Evolutionary conservation across 371 early-diverging fungal species (phyloP).

Genomic region (Mucor racemosus): DNA sequence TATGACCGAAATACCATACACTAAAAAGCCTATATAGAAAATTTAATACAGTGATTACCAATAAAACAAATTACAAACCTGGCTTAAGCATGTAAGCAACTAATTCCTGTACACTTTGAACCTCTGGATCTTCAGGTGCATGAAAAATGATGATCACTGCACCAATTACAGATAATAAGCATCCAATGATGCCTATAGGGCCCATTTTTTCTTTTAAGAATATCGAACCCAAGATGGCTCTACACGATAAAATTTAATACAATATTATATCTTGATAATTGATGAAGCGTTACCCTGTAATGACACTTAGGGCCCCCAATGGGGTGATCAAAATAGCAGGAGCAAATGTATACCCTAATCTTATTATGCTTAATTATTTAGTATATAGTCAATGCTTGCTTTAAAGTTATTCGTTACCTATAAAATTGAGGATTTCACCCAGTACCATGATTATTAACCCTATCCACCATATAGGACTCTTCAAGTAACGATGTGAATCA

Average conservation of each 20-base stretch:
- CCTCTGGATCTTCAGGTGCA: conserved; percentile 83
- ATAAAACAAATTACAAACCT: conserved; percentile 30
- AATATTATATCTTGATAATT: background rate
- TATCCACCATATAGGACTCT: conserved; percentile 19
- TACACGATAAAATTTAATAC: conserved; percentile 24
- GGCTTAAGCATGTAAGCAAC: conserved; percentile 74
- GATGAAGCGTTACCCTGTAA: conserved; percentile 64
- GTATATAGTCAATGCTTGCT: background rate
- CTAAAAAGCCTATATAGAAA: conserved; percentile 9
- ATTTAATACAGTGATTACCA: conserved; percentile 56
- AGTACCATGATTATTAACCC: conserved; percentile 13
- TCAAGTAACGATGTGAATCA: conserved; percentile 11
- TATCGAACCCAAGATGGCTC: conserved; percentile 36
- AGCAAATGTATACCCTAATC: conserved; percentile 68
- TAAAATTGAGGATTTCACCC: conserved; percentile 28
- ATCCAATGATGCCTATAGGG: conserved; percentile 83
- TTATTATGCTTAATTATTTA: background rate
- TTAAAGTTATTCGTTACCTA: conserved; percentile 46
- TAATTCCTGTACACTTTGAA: conserved; percentile 70
- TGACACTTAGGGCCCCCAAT: conserved; percentile 87
- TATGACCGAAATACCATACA: conserved; percentile 70
- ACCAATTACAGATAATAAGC: conserved; percentile 85
- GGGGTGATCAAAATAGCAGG: conserved; percentile 94
- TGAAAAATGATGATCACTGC: conserved; percentile 88
- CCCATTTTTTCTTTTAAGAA: conserved; percentile 79